A percentile compares a stretch with the other conserved stretches of the same genome.
These are phyloP conservation scores for Chlorella sp. DNA, from an alignment of 139 green algal species.

Conservation along the genomic window DNA sequence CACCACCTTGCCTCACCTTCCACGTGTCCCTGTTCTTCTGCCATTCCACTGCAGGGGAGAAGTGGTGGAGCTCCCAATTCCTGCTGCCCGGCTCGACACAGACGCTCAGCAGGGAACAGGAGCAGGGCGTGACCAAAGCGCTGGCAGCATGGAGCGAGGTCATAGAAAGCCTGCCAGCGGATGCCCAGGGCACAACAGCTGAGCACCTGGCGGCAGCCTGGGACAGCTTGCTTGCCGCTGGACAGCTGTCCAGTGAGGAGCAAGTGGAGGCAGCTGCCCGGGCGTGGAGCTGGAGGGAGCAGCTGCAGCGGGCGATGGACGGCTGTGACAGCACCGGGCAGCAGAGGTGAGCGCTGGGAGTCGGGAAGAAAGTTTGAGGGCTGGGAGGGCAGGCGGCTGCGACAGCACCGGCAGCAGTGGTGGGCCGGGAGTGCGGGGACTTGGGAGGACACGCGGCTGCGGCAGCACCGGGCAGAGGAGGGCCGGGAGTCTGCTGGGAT, in stretches of 20 bases:
- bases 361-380: no score
- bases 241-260: neutral
- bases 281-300: conserved; percentile 35
- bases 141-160: neutral
- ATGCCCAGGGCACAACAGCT: neutral
- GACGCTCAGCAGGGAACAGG: neutral
- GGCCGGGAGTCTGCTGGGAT: neutral
- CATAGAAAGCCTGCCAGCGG: conserved; percentile 2
- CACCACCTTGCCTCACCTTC: neutral
- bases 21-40: neutral
- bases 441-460: neutral
- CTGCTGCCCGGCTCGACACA: neutral
- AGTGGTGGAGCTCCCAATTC: conserved; percentile 35
- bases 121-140: neutral
- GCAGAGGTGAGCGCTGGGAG: conserved; percentile 22
- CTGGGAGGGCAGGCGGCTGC: no score
- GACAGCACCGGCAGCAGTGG: conserved; percentile 19
- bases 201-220: conserved; percentile 16
- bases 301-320: conserved; percentile 36
- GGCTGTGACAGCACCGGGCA: conserved; percentile 17
- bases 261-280: neutral
- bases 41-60: neutral
- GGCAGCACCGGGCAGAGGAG: conserved; percentile 8
- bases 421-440: no score
- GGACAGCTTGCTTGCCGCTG: neutral